phyloP scores from a whole-genome alignment of 2,329 filamentous ascomycete genomes.

The Purpureocillium takamizusanense region DNA sequence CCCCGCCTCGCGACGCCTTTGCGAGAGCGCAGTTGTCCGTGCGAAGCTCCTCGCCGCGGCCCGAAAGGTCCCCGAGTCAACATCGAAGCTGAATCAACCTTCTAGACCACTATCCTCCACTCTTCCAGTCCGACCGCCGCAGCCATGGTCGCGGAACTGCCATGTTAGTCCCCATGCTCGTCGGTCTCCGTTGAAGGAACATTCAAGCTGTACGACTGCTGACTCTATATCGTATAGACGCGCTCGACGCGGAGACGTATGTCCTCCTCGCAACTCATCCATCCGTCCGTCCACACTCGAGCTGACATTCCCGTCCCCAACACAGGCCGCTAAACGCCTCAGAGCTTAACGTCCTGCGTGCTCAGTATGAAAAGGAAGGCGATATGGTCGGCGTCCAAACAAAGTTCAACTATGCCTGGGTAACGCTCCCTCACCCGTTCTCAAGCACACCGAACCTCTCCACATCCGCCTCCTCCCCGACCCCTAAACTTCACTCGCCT shows the following conservation, averaged over 20 bases:
- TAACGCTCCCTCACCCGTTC: constrained; percentile 33
- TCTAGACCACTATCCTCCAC: too few species aligned
- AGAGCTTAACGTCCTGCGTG: constrained; percentile 84
- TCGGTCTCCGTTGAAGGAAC: too few species aligned
- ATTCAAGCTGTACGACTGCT: not conserved
- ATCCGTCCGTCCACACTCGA: constrained; percentile 1
- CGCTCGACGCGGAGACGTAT: constrained; percentile 92
- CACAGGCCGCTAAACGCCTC: constrained; percentile 76
- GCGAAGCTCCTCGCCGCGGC: too few species aligned
- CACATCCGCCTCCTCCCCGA: constrained; percentile 3
- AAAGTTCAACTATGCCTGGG: constrained; percentile 99
- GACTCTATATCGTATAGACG: constrained; percentile 50
- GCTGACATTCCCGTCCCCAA: constrained; percentile 3
- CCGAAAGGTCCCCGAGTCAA: too few species aligned
- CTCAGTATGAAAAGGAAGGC: constrained; percentile 95
- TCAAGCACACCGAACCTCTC: not conserved
- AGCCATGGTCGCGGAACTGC: constrained; percentile 36
- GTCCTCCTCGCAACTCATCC: constrained; percentile 14
- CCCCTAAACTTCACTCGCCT: constrained; percentile 2
- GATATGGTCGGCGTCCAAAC: constrained; percentile 96
- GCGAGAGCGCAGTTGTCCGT: too few species aligned
- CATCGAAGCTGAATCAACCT: too few species aligned
- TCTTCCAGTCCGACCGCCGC: not conserved
- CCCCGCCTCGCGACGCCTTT: too few species aligned
- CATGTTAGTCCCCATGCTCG: constrained; percentile 40